A percentile compares a stretch with the other conserved stretches of the same genome.
phyloP scores from a whole-genome alignment of 75 land plant species.

The Cryptomeria japonica region DNA sequence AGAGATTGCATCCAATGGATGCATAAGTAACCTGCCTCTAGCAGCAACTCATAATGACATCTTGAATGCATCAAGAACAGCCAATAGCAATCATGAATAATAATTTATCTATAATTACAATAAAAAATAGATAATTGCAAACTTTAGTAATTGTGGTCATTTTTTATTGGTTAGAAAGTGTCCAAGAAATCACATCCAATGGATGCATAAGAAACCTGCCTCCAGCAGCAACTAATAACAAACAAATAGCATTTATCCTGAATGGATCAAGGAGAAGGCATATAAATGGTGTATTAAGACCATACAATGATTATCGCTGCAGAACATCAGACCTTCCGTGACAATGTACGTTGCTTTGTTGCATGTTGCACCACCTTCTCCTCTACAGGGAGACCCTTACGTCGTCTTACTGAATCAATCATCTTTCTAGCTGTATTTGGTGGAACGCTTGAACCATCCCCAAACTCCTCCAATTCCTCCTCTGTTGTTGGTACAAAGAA shows the following conservation, averaged over 20 bases:
- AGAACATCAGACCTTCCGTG: conserved; percentile 67
- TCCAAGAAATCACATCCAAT: no score
- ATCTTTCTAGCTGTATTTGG: conserved; percentile 85
- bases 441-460: conserved; percentile 88
- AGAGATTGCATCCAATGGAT: no score
- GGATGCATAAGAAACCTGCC: no score
- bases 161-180: no score
- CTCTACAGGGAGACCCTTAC: conserved; percentile 92
- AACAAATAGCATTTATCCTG: background rate
- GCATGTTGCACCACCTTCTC: conserved; percentile 94
- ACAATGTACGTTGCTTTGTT: conserved; percentile 87
- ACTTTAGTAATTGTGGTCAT: no score
- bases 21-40: no score
- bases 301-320: background rate
- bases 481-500: conserved; percentile 95
- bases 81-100: no score
- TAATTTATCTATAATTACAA: no score
- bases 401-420: conserved; percentile 80
- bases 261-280: background rate
- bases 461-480: conserved; percentile 93
- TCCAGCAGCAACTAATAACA: background rate
- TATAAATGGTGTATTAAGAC: background rate
- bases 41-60: background rate
- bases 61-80: background rate
- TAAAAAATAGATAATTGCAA: no score